Evolutionary conservation across 2,329 filamentous ascomycete genomes (phyloP).

Genomic region (Sarocladiaceae sp.): DNA sequence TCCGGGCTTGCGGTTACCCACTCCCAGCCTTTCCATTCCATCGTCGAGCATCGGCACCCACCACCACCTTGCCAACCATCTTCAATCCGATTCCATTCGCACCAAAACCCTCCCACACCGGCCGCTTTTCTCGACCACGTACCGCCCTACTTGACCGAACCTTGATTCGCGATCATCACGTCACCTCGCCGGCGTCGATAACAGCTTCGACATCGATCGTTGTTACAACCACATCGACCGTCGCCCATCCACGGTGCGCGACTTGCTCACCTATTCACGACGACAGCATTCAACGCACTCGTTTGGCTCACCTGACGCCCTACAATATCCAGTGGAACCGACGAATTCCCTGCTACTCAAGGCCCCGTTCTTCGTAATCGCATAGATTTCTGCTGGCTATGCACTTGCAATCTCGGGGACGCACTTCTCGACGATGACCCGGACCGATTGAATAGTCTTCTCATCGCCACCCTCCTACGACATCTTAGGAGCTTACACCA

Average conservation of each 20-base stretch:
- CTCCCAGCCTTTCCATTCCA: conserved; percentile 9
- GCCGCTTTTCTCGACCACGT: conserved; percentile 6
- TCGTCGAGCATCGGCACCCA: conserved; percentile 6
- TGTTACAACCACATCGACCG: too few relatives aligned
- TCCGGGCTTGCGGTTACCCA: background rate
- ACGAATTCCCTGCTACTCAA: too few relatives aligned
- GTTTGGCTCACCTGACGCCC: too few relatives aligned
- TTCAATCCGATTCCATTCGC: background rate
- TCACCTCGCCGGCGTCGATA: background rate
- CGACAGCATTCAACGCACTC: too few relatives aligned
- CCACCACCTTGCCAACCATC: conserved; percentile 6
- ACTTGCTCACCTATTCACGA: background rate
- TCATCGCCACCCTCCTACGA: conserved; percentile 7
- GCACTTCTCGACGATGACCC: conserved; percentile 5
- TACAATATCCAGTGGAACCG: too few relatives aligned
- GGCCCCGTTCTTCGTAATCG: too few relatives aligned
- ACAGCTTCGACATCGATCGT: background rate
- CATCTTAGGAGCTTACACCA: background rate
- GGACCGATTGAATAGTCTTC: conserved; percentile 3
- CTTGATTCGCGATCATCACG: conserved; percentile 5
- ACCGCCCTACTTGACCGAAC: conserved; percentile 2
- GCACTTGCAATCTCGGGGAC: background rate
- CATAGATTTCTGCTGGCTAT: conserved; percentile 2
- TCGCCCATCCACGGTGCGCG: background rate
- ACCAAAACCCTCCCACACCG: conserved; percentile 5